Conservation (phyloP, 1,284 basidiomycete species). For the Sporisorium scitamineum region DNA sequence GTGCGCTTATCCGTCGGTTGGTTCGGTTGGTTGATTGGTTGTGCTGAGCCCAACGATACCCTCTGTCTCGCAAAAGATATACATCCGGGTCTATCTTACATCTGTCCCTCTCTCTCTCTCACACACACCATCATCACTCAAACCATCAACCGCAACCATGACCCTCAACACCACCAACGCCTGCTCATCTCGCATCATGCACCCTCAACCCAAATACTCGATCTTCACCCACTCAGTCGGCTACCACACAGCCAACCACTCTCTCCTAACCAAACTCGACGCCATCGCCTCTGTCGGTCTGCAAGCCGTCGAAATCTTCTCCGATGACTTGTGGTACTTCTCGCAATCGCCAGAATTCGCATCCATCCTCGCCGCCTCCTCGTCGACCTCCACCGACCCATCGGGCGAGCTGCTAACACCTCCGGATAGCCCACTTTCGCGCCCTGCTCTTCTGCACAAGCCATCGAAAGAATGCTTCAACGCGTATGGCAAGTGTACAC, state of each 20-base stretch:
- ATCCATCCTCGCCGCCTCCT: not conserved
- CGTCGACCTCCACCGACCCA: not conserved
- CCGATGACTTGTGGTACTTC: slow-evolving; percentile 26
- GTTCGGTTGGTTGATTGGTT: no score
- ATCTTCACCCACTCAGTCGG: slow-evolving; percentile 41
- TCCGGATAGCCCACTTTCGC: slow-evolving; percentile 14
- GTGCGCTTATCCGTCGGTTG: not conserved
- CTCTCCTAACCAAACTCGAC: slow-evolving; percentile 25
- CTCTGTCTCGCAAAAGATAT: no score
- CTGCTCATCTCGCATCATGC: not conserved
- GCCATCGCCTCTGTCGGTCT: slow-evolving; percentile 13
- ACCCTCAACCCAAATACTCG: slow-evolving; percentile 6
- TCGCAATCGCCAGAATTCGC: slow-evolving; percentile 10
- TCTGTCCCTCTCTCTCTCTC: not conserved
- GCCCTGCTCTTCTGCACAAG: not conserved
- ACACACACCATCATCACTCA: no score
- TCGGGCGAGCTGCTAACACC: slow-evolving; percentile 13
- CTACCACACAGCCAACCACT: slow-evolving; percentile 23
- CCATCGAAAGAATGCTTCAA: slow-evolving; percentile 11
- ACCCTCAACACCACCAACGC: not conserved
- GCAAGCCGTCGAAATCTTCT: slow-evolving; percentile 36
- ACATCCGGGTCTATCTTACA: no score
- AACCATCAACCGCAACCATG: not conserved
- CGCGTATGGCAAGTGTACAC: slow-evolving; percentile 36
- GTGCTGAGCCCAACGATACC: no score